These are phyloP conservation scores for Cunninghamia lanceolata DNA, from an alignment of 75 land plant genomes.

Conservation along the genomic window DNA sequence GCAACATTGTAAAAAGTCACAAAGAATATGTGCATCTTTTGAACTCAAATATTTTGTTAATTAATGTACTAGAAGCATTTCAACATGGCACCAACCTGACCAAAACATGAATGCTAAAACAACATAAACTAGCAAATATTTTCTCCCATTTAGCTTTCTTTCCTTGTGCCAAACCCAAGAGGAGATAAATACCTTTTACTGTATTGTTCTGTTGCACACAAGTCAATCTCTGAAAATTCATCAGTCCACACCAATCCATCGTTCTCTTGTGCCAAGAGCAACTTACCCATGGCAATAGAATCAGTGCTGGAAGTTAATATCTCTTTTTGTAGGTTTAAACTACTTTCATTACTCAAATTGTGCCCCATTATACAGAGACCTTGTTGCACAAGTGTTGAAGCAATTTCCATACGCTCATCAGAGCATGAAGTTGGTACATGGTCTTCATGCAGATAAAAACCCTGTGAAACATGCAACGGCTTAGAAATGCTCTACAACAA, in stretches of 20 bases:
- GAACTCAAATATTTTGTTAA: neutral
- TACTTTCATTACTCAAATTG: slow-evolving; percentile 8
- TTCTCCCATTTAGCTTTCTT: neutral
- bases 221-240: neutral
- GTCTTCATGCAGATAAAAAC: slow-evolving; percentile 15
- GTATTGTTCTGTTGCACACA: slow-evolving; percentile 8
- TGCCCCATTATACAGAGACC: slow-evolving; percentile 31
- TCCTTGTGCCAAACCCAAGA: neutral
- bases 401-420: slow-evolving; percentile 42
- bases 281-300: slow-evolving; percentile 33
- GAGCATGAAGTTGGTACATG: slow-evolving; percentile 17
- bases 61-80: neutral
- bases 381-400: slow-evolving; percentile 44
- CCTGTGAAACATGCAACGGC: neutral
- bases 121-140: neutral
- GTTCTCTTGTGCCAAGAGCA: slow-evolving; percentile 4
- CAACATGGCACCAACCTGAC: neutral
- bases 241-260: neutral
- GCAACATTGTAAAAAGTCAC: too few species aligned
- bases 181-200: slow-evolving; percentile 19
- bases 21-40: neutral
- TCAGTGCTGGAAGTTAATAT: slow-evolving; percentile 39
- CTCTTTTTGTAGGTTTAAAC: slow-evolving; percentile 23
- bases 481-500: slow-evolving; percentile 36
- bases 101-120: neutral